phyloP scores from a whole-genome alignment of 2,329 filamentous ascomycete genomes.

The Microcyclosporella mali region DNA sequence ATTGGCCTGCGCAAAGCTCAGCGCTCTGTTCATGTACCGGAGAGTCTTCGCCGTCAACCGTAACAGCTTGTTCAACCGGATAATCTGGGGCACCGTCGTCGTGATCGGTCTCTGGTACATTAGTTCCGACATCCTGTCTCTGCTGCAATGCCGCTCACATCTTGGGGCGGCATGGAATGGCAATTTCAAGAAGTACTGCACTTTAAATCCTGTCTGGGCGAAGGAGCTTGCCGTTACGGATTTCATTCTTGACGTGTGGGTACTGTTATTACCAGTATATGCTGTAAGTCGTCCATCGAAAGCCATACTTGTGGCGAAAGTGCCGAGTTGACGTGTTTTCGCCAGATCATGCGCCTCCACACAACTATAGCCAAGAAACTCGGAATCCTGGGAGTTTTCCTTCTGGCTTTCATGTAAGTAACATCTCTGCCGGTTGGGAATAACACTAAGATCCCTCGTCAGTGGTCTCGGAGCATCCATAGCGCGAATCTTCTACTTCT shows the following conservation, averaged over 20 bases:
- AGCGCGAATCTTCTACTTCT: neutral
- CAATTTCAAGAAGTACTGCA: neutral
- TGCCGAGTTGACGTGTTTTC: neutral
- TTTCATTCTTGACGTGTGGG: constrained; percentile 4
- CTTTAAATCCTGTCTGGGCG: neutral
- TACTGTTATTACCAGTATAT: constrained; percentile 1
- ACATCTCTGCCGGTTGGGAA: neutral
- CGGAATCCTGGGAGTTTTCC: neutral
- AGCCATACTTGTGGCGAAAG: neutral
- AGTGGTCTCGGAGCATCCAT: constrained; percentile 1
- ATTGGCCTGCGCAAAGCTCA: constrained; percentile 1
- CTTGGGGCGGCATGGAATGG: neutral
- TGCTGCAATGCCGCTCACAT: neutral
- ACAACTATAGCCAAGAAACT: neutral
- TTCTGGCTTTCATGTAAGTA: constrained; percentile 3
- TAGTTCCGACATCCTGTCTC: neutral
- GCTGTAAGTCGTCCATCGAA: constrained; percentile 1
- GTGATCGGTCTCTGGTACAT: constrained; percentile 1
- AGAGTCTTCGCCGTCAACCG: constrained; percentile 1
- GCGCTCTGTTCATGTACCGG: constrained; percentile 2
- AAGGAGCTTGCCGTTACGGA: neutral
- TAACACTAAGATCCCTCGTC: neutral
- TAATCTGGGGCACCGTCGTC: neutral
- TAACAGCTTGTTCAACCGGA: neutral
- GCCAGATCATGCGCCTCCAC: neutral